These are phyloP conservation scores for Lophiostoma macrostomum DNA, from an alignment of 495 filamentous ascomycete genomes.

Conservation along the genomic window DNA sequence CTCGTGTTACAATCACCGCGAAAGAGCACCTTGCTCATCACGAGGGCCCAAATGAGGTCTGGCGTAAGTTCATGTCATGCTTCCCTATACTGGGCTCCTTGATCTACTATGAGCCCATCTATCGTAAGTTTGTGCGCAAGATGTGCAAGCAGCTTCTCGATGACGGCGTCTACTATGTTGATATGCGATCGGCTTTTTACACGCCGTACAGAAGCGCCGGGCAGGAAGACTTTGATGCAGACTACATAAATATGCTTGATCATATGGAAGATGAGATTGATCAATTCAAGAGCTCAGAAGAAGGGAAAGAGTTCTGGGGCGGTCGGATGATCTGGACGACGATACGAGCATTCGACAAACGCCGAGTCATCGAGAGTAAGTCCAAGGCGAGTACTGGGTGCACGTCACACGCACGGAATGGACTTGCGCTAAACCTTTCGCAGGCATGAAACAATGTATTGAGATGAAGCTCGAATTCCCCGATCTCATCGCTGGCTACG, in stretches of 20 bases:
- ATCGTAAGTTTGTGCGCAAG: conserved; percentile 66
- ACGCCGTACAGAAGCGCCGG: conserved; percentile 60
- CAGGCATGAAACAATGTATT: conserved; percentile 79
- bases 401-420: no score
- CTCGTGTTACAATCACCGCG: conserved; percentile 63
- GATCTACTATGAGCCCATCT: conserved; percentile 88
- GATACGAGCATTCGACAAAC: conserved; percentile 58
- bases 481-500: conserved; percentile 78
- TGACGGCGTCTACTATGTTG: conserved; percentile 80
- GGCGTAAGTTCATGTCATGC: conserved; percentile 69
- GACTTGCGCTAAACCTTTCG: no score
- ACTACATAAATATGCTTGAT: conserved; percentile 62
- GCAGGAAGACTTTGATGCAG: conserved; percentile 56
- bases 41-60: conserved; percentile 75
- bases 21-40: conserved; percentile 75
- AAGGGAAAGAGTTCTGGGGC: conserved; percentile 77
- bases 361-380: conserved; percentile 60
- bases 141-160: conserved; percentile 64
- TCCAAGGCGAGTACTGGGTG: background rate
- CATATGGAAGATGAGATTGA: conserved; percentile 77
- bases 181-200: conserved; percentile 60
- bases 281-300: conserved; percentile 65
- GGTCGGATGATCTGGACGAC: conserved; percentile 85
- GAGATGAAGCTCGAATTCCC: conserved; percentile 74
- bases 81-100: conserved; percentile 70